phyloP scores from a whole-genome alignment of 2,329 filamentous ascomycete species.

The Bipolaris sorokiniana region DNA sequence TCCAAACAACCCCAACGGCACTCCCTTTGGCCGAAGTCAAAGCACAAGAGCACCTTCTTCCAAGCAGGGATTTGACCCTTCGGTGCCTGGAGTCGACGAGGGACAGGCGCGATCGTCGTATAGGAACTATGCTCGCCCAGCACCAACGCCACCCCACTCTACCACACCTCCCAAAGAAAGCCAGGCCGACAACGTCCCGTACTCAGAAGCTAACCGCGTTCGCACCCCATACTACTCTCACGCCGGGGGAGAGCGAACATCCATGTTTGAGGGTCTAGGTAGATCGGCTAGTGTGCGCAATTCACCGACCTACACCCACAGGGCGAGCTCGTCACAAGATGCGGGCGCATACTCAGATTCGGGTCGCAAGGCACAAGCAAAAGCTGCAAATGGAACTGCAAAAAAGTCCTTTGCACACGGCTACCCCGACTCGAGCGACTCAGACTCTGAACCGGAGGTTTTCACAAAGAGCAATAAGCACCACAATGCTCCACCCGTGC shows the following conservation, averaged over 20 bases:
- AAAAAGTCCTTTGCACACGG: conserved; percentile 35
- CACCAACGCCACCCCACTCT: conserved; percentile 37
- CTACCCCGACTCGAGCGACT: conserved; percentile 41
- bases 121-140: conserved; percentile 44
- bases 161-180: conserved; percentile 30
- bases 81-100: conserved; percentile 65
- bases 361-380: conserved; percentile 35
- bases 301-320: conserved; percentile 47
- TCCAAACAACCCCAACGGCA: conserved; percentile 44
- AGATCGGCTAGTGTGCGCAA: conserved; percentile 62
- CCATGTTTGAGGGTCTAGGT: conserved; percentile 59
- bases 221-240: conserved; percentile 61
- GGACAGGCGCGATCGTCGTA: conserved; percentile 62
- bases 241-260: conserved; percentile 62
- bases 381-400: conserved; percentile 31
- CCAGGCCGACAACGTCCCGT: conserved; percentile 42
- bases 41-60: conserved; percentile 56
- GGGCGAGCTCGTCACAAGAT: conserved; percentile 32
- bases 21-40: conserved; percentile 48
- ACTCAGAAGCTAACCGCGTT: conserved; percentile 55
- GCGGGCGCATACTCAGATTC: conserved; percentile 41
- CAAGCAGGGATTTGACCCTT: conserved; percentile 64
- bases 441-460: conserved; percentile 36
- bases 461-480: conserved; percentile 25
- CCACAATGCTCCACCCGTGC: conserved; percentile 21